phyloP scores from a whole-genome alignment of 495 filamentous ascomycete genomes.

The Bacidia gigantensis region DNA sequence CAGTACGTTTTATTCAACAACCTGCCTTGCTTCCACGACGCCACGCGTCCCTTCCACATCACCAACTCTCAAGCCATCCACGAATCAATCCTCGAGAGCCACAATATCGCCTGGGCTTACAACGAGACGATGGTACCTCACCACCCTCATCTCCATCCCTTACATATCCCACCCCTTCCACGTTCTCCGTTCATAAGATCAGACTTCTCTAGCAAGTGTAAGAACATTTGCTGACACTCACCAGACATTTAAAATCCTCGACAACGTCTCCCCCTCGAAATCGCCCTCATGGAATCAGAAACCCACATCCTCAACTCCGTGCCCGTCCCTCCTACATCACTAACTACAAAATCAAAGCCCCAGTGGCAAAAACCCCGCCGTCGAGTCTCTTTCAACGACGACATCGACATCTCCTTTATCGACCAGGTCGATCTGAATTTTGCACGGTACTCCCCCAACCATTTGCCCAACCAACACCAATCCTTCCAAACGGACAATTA shows the following conservation, averaged over 20 bases:
- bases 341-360: neutral
- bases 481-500: neutral
- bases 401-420: too few relatives aligned
- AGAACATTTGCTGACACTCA: neutral
- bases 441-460: neutral
- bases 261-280: neutral
- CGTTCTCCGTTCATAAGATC: too few relatives aligned
- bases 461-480: neutral
- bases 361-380: neutral
- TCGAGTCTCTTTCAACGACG: neutral
- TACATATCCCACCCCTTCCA: neutral
- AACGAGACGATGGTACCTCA: neutral
- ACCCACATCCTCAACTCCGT: neutral
- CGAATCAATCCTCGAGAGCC: neutral
- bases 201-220: neutral
- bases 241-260: neutral
- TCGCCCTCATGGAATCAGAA: neutral
- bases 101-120: neutral
- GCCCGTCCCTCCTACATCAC: neutral
- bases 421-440: neutral
- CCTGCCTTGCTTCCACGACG: neutral
- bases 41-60: neutral
- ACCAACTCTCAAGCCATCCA: neutral
- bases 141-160: neutral
- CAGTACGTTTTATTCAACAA: neutral